Evolutionary conservation across 129 eudicot genomes (phyloP).

Genomic region (Chrysanthemum makinoi): DNA sequence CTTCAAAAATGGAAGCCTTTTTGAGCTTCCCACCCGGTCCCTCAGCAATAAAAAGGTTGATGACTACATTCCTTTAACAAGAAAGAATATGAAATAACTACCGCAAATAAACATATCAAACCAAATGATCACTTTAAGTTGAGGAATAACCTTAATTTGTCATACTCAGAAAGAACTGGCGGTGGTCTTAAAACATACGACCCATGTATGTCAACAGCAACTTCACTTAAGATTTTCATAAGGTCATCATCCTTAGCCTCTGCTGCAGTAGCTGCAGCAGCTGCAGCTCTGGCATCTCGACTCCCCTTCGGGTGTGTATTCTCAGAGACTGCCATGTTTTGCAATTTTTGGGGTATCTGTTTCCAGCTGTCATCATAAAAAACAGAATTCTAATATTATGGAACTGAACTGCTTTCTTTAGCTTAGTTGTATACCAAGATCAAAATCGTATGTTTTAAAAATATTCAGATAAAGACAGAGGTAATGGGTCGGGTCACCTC

Average conservation of each 20-base stretch:
- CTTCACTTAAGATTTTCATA: slow-evolving; percentile 43
- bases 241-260: slow-evolving; percentile 69
- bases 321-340: slow-evolving; percentile 60
- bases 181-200: slow-evolving; percentile 65
- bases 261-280: slow-evolving; percentile 53
- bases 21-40: slow-evolving; percentile 74
- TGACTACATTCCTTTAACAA: slow-evolving; percentile 58
- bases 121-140: neutral
- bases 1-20: slow-evolving; percentile 67
- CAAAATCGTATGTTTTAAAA: neutral
- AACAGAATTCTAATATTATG: neutral
- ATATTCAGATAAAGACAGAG: neutral
- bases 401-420: neutral
- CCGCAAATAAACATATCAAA: slow-evolving; percentile 6
- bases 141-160: slow-evolving; percentile 57
- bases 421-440: neutral
- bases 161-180: slow-evolving; percentile 56
- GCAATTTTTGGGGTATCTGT: slow-evolving; percentile 60
- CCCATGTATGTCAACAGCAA: slow-evolving; percentile 75
- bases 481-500: too few species aligned
- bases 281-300: slow-evolving; percentile 53
- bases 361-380: slow-evolving; percentile 46
- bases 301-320: slow-evolving; percentile 34
- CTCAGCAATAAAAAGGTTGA: slow-evolving; percentile 67
- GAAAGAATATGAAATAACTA: slow-evolving; percentile 3